phyloP scores from a whole-genome alignment of 2,329 filamentous ascomycete species.

The Arachnomyces sp. region DNA sequence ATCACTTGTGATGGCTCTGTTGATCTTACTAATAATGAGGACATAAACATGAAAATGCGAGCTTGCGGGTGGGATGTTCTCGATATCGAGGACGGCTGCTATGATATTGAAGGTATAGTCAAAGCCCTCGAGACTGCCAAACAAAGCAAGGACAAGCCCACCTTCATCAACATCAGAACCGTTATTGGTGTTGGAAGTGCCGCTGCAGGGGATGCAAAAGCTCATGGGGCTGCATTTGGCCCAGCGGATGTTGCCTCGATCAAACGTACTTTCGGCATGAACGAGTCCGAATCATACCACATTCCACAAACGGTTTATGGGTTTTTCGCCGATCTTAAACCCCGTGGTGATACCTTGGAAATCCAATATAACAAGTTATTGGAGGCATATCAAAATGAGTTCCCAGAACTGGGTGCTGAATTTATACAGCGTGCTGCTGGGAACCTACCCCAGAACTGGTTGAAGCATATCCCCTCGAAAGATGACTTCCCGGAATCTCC shows the following conservation, averaged over 20 bases:
- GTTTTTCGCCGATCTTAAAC: slow-evolving; percentile 45
- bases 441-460: slow-evolving; percentile 43
- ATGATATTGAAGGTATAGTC: slow-evolving; percentile 42
- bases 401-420: slow-evolving; percentile 42
- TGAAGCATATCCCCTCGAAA: slow-evolving; percentile 39
- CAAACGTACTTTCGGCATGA: slow-evolving; percentile 44
- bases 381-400: slow-evolving; percentile 32
- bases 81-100: slow-evolving; percentile 46
- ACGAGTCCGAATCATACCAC: slow-evolving; percentile 41
- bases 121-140: slow-evolving; percentile 36
- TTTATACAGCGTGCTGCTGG: slow-evolving; percentile 43
- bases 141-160: slow-evolving; percentile 39
- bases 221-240: slow-evolving; percentile 52
- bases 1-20: slow-evolving; percentile 52
- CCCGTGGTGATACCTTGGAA: slow-evolving; percentile 40
- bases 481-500: slow-evolving; percentile 39
- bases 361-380: slow-evolving; percentile 43
- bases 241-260: slow-evolving; percentile 46
- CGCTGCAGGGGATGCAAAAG: slow-evolving; percentile 43
- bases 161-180: slow-evolving; percentile 49
- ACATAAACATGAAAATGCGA: slow-evolving; percentile 50
- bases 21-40: slow-evolving; percentile 47
- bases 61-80: slow-evolving; percentile 50
- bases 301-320: slow-evolving; percentile 39
- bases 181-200: slow-evolving; percentile 45